Evolutionary conservation across 148 eudicot genomes (phyloP).

Genomic region (Rhododendron ferrugineum): DNA sequence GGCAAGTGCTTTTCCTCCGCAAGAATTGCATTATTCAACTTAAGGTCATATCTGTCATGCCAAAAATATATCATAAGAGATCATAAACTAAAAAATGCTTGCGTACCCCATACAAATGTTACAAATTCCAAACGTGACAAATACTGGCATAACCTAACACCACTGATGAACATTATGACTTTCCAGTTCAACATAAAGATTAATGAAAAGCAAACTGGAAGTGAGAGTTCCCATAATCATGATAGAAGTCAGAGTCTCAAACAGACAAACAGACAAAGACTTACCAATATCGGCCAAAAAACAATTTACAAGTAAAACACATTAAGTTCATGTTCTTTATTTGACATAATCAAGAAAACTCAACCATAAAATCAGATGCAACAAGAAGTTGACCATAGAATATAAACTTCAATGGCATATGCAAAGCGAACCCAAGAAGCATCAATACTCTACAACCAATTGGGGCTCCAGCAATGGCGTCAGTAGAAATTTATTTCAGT

Average conservation of each 20-base stretch:
- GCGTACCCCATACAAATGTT: neutral
- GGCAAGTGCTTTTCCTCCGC: slow-evolving; percentile 90
- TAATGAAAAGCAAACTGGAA: neutral
- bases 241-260: neutral
- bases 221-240: neutral
- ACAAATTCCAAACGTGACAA: neutral
- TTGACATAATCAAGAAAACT: neutral
- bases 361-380: neutral
- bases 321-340: neutral
- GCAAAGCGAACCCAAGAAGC: neutral
- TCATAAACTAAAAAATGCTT: neutral
- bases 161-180: neutral
- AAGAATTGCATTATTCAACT: slow-evolving; percentile 79
- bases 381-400: neutral
- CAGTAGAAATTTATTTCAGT: neutral
- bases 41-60: slow-evolving; percentile 51
- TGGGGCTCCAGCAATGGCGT: neutral
- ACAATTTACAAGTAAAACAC: neutral
- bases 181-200: neutral
- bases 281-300: neutral
- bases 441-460: neutral
- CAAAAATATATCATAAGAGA: neutral
- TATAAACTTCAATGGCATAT: neutral
- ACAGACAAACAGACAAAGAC: neutral
- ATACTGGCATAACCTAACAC: neutral